Conservation (phyloP, 139 green algal genomes). For the Nannochloris sp. region DNA sequence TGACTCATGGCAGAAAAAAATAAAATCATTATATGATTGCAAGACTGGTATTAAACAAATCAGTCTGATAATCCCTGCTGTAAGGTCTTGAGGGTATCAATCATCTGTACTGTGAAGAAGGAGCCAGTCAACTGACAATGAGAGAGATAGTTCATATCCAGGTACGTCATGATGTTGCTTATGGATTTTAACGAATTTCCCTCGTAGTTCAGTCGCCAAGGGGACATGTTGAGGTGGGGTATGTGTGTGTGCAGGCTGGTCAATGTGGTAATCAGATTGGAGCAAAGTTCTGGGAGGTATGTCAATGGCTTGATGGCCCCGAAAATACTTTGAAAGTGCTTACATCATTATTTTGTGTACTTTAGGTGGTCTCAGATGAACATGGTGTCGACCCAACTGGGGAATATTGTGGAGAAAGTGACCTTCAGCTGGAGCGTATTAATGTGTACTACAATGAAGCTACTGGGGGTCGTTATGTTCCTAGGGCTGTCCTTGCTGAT, state of each 20-base stretch:
- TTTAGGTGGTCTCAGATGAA: constrained; percentile 73
- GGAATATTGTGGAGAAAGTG: constrained; percentile 76
- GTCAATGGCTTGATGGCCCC: neutral
- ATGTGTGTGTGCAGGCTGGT: constrained; percentile 51
- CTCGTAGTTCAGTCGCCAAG: neutral
- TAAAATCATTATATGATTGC: too few species aligned
- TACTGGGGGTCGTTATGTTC: constrained; percentile 93
- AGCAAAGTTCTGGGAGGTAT: constrained; percentile 91
- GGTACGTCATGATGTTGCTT: neutral
- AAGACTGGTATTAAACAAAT: too few species aligned
- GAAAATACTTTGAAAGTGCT: too few species aligned
- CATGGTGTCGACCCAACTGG: constrained; percentile 89
- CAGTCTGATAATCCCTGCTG: too few species aligned
- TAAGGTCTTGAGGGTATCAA: too few species aligned
- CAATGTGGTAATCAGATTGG: constrained; percentile 98
- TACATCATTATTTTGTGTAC: neutral
- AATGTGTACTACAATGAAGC: constrained; percentile 99
- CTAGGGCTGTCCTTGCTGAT: constrained; percentile 94
- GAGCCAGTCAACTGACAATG: constrained; percentile 28
- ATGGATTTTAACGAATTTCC: too few species aligned
- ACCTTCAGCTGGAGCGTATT: constrained; percentile 98
- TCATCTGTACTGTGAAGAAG: too few species aligned
- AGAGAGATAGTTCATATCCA: constrained; percentile 93
- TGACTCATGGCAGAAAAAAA: too few species aligned
- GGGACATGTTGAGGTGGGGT: neutral